A percentile compares a stretch with the other conserved stretches of the same genome.
Evolutionary conservation across 768 basidiomycete genomes (phyloP).

Genomic region (Mycena rosella): DNA sequence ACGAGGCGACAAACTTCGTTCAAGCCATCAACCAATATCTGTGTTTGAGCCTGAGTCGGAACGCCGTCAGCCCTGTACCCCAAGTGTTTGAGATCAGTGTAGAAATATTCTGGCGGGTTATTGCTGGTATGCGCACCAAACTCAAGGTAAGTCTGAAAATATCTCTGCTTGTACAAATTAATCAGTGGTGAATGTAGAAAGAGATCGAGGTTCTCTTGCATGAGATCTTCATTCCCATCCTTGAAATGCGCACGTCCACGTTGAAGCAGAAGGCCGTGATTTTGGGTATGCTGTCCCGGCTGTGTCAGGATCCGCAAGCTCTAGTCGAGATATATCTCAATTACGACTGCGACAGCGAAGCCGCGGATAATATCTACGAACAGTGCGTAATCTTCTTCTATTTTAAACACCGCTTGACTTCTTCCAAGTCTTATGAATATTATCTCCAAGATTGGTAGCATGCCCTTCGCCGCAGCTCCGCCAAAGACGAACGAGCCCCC

Average conservation of each 20-base stretch:
- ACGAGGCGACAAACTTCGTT: conserved; percentile 90
- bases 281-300: conserved; percentile 85
- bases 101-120: conserved; percentile 97
- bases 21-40: conserved; percentile 98
- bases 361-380: conserved; percentile 97
- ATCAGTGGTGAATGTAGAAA: conserved; percentile 71
- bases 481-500: conserved; percentile 68
- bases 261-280: conserved; percentile 95
- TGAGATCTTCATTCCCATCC: conserved; percentile 97
- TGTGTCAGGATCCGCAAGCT: conserved; percentile 97
- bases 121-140: conserved; percentile 95
- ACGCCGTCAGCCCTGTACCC: conserved; percentile 94
- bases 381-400: conserved; percentile 66
- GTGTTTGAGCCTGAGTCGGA: conserved; percentile 91
- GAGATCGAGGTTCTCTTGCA: conserved; percentile 99
- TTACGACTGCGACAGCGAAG: conserved; percentile 97
- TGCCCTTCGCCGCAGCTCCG: conserved; percentile 60
- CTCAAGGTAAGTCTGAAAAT: conserved; percentile 81
- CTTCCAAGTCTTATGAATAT: conserved; percentile 87
- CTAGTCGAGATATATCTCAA: conserved; percentile 99
- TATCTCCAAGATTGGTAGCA: conserved; percentile 89
- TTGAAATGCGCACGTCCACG: conserved; percentile 98
- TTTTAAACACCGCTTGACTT: not conserved
- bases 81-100: conserved; percentile 99
- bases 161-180: conserved; percentile 12